These are phyloP conservation scores for Zea mays DNA, from an alignment of 176 grass and related monocot genomes.

Conservation along the genomic window DNA sequence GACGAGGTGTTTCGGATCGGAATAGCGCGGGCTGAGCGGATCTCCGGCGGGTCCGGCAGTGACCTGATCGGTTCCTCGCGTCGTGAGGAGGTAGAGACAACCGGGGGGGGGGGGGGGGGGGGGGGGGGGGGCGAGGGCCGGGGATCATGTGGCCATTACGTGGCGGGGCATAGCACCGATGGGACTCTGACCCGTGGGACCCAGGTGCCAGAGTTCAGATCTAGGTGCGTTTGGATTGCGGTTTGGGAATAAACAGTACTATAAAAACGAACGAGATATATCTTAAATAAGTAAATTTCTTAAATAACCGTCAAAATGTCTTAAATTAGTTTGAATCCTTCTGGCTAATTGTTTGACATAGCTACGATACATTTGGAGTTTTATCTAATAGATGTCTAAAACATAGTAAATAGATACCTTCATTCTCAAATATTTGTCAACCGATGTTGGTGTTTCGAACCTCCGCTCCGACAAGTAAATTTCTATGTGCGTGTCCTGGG, in stretches of 20 bases:
- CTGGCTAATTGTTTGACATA: too few relatives aligned
- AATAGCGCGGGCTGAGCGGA: conserved; percentile 2
- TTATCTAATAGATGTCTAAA: too few relatives aligned
- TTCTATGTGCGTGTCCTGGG: too few relatives aligned
- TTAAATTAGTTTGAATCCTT: too few relatives aligned
- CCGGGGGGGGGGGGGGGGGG: background rate
- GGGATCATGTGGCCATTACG: conserved; percentile 52
- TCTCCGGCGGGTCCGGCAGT: conserved; percentile 26
- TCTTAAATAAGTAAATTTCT: too few relatives aligned
- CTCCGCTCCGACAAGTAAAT: too few relatives aligned
- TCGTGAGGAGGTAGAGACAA: conserved; percentile 41
- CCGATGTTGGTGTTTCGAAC: too few relatives aligned
- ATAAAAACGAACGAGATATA: too few relatives aligned
- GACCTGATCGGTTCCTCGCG: conserved; percentile 41
- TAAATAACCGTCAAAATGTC: too few relatives aligned
- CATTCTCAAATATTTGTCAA: too few relatives aligned
- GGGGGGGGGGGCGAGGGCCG: background rate
- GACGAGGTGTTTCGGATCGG: background rate
- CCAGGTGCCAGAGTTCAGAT: conserved; percentile 20
- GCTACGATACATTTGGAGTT: too few relatives aligned
- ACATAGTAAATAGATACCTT: too few relatives aligned
- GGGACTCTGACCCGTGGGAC: conserved; percentile 10
- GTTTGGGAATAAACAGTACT: background rate
- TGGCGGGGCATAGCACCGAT: conserved; percentile 35
- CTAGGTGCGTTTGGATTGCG: background rate